phyloP scores from a whole-genome alignment of 495 filamentous ascomycete genomes.

The Venustampulla echinocandica region DNA sequence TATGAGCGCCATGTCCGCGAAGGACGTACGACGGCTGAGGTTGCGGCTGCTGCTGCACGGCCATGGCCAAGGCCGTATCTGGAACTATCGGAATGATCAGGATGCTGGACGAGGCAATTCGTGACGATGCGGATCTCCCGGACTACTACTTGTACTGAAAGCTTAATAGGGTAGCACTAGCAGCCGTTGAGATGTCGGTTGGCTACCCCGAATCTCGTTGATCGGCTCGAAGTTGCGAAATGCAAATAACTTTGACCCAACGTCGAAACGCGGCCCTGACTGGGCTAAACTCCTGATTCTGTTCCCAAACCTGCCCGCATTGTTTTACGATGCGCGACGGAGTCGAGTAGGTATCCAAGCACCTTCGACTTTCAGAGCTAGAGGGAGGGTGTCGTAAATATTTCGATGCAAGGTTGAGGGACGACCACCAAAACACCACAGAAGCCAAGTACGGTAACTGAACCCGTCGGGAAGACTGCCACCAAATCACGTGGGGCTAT shows the following conservation, averaged over 20 bases:
- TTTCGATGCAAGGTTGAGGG: no score
- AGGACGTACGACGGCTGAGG: conserved; percentile 54
- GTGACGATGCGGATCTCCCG: neutral
- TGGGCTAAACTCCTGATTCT: neutral
- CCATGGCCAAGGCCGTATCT: conserved; percentile 10
- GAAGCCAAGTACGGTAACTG: no score
- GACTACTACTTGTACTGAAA: no score
- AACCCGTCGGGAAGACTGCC: no score
- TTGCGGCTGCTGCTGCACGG: conserved; percentile 14
- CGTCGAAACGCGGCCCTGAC: neutral
- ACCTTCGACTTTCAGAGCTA: neutral
- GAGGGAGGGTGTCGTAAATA: neutral
- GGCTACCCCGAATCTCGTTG: neutral
- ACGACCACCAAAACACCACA: neutral
- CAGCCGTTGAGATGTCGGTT: neutral
- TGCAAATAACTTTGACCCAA: neutral
- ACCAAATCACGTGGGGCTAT: neutral
- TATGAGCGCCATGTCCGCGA: conserved; percentile 73
- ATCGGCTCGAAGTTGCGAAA: neutral
- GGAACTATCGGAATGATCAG: no score
- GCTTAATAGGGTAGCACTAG: no score
- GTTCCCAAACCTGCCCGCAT: neutral
- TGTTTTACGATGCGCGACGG: neutral
- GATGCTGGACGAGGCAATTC: neutral
- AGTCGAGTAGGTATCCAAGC: no score